Conservation (phyloP, 1,284 basidiomycete genomes). For the Trichosporon asahii region DNA sequence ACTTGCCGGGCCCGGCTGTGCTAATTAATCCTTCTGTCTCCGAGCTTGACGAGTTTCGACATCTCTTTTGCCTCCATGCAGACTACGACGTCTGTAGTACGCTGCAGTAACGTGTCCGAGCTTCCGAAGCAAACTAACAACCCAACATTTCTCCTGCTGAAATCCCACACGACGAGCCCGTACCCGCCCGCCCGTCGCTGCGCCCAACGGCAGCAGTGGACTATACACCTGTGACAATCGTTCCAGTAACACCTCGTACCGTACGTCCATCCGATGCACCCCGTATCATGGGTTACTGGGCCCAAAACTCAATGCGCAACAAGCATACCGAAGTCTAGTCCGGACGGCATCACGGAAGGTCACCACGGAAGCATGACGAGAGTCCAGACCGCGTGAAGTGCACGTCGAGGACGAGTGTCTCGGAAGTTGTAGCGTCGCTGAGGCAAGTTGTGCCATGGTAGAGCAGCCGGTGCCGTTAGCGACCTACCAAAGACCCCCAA, state of each 20-base stretch:
- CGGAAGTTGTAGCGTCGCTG: background rate
- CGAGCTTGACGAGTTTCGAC: background rate
- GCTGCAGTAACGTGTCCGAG: background rate
- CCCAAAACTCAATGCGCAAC: background rate
- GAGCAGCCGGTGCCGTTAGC: background rate
- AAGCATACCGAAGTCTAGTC: conserved; percentile 1
- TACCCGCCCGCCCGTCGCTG: background rate
- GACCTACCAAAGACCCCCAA: background rate
- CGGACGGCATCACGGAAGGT: background rate
- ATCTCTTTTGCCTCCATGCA: background rate
- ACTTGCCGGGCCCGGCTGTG: background rate
- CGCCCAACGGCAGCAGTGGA: background rate
- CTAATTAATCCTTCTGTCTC: background rate
- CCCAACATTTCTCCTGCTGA: background rate
- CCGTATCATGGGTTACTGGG: background rate
- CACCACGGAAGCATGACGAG: background rate
- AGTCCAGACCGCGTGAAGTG: background rate
- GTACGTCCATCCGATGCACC: background rate
- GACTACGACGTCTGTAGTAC: background rate
- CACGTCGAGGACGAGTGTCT: background rate
- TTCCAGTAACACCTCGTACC: background rate
- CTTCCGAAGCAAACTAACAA: background rate
- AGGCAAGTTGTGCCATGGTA: background rate
- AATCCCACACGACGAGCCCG: background rate
- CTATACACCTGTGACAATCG: background rate